A percentile compares a stretch with the other conserved stretches of the same genome.
phyloP scores from a whole-genome alignment of 2,329 filamentous ascomycete species.

The Aspergillus aculeatus region DNA sequence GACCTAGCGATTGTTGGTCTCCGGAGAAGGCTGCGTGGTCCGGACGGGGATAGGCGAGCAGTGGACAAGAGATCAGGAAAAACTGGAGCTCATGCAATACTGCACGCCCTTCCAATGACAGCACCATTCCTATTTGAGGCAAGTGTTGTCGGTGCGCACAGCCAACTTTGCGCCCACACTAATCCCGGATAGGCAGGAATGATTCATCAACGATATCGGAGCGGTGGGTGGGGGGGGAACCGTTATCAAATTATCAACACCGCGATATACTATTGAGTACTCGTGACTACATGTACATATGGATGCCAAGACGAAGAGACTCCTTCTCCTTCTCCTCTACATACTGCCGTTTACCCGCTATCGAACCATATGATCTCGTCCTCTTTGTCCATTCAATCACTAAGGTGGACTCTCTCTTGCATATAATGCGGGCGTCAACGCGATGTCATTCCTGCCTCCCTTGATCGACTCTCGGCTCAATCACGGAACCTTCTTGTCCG shows the following conservation, averaged over 20 bases:
- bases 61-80: background rate
- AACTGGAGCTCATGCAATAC: conserved; percentile 2
- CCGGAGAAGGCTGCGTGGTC: conserved; percentile 4
- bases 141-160: background rate
- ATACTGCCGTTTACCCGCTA: too few species aligned
- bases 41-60: background rate
- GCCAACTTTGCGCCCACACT: background rate
- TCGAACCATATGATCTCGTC: too few species aligned
- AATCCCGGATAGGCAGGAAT: background rate
- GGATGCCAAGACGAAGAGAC: too few species aligned
- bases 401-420: too few species aligned
- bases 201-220: conserved; percentile 6
- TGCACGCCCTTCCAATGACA: conserved; percentile 8
- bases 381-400: too few species aligned
- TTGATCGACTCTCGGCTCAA: too few species aligned
- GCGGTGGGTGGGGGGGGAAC: background rate
- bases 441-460: too few species aligned
- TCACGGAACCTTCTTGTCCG: too few species aligned
- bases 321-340: too few species aligned
- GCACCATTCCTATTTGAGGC: background rate
- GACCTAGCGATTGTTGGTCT: background rate
- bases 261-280: too few species aligned
- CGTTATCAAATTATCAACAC: background rate
- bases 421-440: too few species aligned
- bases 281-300: too few species aligned